These are phyloP conservation scores for Sorghum bicolor DNA, from an alignment of 176 grass and related monocot genomes.

Conservation along the genomic window Sorghum_bicolor_NCBIv3 NC_012870.2:73189501-73190000, in stretches of 20 bases:
- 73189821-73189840: neutral
- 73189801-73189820: neutral
- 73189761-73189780: neutral
- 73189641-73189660: neutral
- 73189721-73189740: neutral
- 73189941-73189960: neutral
- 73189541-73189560: neutral
- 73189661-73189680: neutral
- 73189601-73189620: slow-evolving; percentile 34
- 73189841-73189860: neutral
- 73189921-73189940: neutral
- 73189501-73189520: slow-evolving; percentile 35
- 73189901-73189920: neutral
- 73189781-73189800: neutral
- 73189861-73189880: neutral
- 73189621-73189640: neutral
- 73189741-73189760: neutral
- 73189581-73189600: slow-evolving; percentile 8
- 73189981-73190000: neutral
- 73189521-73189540: slow-evolving; percentile 42
- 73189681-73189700: neutral
- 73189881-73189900: neutral
- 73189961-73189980: neutral
- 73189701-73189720: neutral
- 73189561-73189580: slow-evolving; percentile 37